These are phyloP conservation scores for Capronia coronata DNA, from an alignment of 2,329 filamentous ascomycete species.

Conservation along the genomic window DNA sequence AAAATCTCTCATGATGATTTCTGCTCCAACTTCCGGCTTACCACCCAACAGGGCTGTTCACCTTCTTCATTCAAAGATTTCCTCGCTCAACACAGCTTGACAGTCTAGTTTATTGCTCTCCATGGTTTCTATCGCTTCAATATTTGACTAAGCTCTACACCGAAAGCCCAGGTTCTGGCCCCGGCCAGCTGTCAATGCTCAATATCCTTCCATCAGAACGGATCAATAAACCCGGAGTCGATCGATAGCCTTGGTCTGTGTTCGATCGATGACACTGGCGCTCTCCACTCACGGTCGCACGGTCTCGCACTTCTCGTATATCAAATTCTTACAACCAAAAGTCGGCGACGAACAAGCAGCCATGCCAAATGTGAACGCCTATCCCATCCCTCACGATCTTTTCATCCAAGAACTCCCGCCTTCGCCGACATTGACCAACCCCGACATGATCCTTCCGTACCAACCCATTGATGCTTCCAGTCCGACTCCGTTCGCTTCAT, in stretches of 20 bases:
- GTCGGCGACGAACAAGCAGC: background rate
- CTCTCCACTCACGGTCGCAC: background rate
- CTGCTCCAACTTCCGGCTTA: too few species aligned
- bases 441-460: conserved; percentile 80
- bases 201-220: background rate
- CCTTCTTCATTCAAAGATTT: background rate
- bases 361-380: conserved; percentile 16
- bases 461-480: conserved; percentile 12
- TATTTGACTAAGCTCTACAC: background rate
- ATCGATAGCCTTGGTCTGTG: background rate
- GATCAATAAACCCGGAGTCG: background rate
- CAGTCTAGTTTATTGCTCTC: background rate
- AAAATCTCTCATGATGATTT: too few species aligned
- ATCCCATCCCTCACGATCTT: conserved; percentile 20
- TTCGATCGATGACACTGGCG: conserved; percentile 1
- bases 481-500: conserved; percentile 16
- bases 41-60: background rate
- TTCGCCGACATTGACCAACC: conserved; percentile 84
- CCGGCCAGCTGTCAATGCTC: background rate
- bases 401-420: conserved; percentile 43
- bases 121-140: background rate
- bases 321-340: background rate
- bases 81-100: too few species aligned
- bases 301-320: background rate
- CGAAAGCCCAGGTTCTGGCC: too few species aligned